Evolutionary conservation across 495 filamentous ascomycete genomes (phyloP).

Genomic region (Hypoxylon intermedium): DNA sequence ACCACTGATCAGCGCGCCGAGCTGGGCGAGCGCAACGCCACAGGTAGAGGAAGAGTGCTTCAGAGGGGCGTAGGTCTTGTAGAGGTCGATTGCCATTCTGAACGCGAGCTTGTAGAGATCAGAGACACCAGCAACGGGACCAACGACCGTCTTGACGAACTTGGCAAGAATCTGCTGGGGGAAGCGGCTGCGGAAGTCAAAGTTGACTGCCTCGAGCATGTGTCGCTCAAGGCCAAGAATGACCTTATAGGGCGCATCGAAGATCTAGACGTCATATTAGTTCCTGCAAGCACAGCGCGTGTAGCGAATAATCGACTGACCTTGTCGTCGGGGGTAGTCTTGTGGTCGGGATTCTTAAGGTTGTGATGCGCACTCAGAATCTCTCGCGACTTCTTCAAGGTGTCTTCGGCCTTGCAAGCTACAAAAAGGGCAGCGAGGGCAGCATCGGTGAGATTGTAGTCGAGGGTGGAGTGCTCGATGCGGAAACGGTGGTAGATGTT

Average conservation of each 20-base stretch:
- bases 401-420: conserved; percentile 97
- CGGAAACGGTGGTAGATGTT: conserved; percentile 91
- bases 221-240: conserved; percentile 89
- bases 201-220: conserved; percentile 91
- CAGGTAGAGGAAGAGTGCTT: conserved; percentile 84
- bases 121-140: conserved; percentile 39
- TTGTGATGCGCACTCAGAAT: conserved; percentile 92
- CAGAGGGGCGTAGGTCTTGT: conserved; percentile 89
- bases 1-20: conserved; percentile 72
- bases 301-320: conserved; percentile 52
- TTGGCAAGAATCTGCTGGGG: conserved; percentile 85
- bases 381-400: conserved; percentile 92
- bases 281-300: not conserved
- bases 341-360: conserved; percentile 75
- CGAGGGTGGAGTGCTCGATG: conserved; percentile 73
- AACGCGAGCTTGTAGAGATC: conserved; percentile 70
- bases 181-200: conserved; percentile 92
- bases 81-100: conserved; percentile 84
- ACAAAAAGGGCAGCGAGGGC: conserved; percentile 87
- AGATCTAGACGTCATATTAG: conserved; percentile 60
- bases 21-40: conserved; percentile 80
- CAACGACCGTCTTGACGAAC: conserved; percentile 63
- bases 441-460: conserved; percentile 76
- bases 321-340: conserved; percentile 80
- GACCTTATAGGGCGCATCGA: conserved; percentile 75